phyloP scores from a whole-genome alignment of 768 basidiomycete genomes.

The Phylloporus sp. region DNA sequence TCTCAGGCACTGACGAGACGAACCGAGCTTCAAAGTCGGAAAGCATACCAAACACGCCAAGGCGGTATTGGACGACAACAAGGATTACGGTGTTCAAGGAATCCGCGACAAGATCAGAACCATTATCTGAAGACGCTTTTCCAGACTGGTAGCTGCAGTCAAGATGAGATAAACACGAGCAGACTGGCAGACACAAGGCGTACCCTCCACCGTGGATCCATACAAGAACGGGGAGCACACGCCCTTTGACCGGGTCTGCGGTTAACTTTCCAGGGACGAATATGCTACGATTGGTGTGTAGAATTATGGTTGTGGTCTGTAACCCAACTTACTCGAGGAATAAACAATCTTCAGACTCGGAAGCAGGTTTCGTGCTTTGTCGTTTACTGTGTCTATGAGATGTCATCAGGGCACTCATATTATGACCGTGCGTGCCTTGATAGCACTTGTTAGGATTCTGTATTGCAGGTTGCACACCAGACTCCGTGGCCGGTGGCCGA shows the following conservation, averaged over 20 bases:
- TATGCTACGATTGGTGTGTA: conserved; percentile 1
- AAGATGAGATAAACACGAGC: neutral
- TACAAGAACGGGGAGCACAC: conserved; percentile 30
- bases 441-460: conserved; percentile 26
- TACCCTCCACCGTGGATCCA: conserved; percentile 39
- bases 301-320: neutral
- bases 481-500: conserved; percentile 14
- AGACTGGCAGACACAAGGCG: neutral
- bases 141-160: conserved; percentile 23
- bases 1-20: neutral
- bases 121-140: conserved; percentile 13
- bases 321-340: conserved; percentile 16
- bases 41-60: conserved; percentile 32
- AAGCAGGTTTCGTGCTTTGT: conserved; percentile 1
- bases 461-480: conserved; percentile 26
- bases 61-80: too few species aligned
- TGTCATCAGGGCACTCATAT: conserved; percentile 7
- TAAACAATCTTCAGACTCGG: conserved; percentile 37
- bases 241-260: neutral
- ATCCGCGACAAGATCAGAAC: conserved; percentile 22
- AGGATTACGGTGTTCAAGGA: conserved; percentile 20
- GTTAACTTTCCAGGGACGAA: conserved; percentile 8
- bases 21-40: too few species aligned
- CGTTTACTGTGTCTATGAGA: conserved; percentile 5
- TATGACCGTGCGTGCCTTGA: conserved; percentile 11